These are phyloP conservation scores for Blastocystis sp. DNA, from an alignment of 352 stramenopile genomes.

Conservation along the genomic window DNA sequence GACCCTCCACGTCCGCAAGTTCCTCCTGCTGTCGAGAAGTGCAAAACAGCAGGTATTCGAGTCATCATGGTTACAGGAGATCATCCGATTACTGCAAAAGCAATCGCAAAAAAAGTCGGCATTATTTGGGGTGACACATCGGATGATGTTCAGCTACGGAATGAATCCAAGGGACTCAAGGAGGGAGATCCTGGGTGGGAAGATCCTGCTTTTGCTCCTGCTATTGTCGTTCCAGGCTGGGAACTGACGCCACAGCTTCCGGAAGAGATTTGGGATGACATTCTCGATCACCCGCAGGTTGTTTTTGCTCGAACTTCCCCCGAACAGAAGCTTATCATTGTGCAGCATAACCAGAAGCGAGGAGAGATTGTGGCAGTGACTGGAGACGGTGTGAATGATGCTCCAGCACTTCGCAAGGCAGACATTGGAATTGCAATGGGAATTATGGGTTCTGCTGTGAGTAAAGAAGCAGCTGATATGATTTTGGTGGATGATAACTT, in stretches of 20 bases:
- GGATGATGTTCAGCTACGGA: constrained; percentile 72
- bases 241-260: constrained; percentile 74
- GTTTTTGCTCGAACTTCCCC: constrained; percentile 90
- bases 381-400: constrained; percentile 96
- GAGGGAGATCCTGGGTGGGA: constrained; percentile 73
- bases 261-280: constrained; percentile 77
- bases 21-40: constrained; percentile 78
- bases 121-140: constrained; percentile 81
- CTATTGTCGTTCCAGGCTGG: constrained; percentile 78
- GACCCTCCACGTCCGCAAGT: constrained; percentile 82
- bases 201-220: constrained; percentile 72
- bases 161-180: constrained; percentile 67
- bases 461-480: constrained; percentile 87
- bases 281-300: constrained; percentile 78
- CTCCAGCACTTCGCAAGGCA: constrained; percentile 86
- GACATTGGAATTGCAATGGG: constrained; percentile 96
- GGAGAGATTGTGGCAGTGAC: constrained; percentile 86
- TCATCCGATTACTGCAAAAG: constrained; percentile 82
- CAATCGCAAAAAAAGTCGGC: constrained; percentile 84
- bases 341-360: constrained; percentile 78
- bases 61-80: constrained; percentile 90
- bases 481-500: constrained; percentile 95
- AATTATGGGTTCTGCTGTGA: constrained; percentile 89
- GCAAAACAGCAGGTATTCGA: constrained; percentile 82
- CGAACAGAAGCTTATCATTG: constrained; percentile 87